phyloP scores from a whole-genome alignment of 1,284 basidiomycete species.

The Cryptococcus hybrid region DNA sequence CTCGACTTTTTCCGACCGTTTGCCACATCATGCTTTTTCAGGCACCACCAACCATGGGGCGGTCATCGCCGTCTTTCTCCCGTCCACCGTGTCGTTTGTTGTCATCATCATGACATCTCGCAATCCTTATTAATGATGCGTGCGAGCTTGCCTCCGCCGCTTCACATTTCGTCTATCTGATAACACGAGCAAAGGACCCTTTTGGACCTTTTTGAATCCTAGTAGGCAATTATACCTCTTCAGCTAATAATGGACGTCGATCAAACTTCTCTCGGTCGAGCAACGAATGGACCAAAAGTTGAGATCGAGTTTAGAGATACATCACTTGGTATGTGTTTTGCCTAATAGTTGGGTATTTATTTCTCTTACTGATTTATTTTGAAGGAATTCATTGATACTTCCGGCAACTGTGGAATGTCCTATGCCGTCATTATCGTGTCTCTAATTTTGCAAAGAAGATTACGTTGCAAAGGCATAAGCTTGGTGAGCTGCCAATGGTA shows the following conservation, averaged over 20 bases:
- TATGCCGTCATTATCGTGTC: conserved; percentile 47
- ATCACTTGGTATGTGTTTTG: conserved; percentile 24
- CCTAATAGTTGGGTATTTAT: not conserved
- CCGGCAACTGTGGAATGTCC: conserved; percentile 49
- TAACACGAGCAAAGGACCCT: not conserved
- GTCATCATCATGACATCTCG: no score
- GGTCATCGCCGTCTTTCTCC: no score
- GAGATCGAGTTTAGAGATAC: conserved; percentile 21
- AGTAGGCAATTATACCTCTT: not conserved
- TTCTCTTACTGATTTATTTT: not conserved
- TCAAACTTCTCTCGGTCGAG: conserved; percentile 7
- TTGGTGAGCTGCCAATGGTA: conserved; percentile 30
- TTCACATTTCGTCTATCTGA: not conserved
- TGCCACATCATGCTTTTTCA: no score
- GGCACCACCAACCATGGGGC: no score
- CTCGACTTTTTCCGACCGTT: no score
- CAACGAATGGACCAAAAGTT: conserved; percentile 31
- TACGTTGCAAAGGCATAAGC: conserved; percentile 47
- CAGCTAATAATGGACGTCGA: conserved; percentile 9
- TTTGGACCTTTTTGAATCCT: not conserved
- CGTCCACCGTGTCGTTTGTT: no score
- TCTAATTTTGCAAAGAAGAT: conserved; percentile 47
- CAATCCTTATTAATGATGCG: not conserved
- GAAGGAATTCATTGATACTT: conserved; percentile 46
- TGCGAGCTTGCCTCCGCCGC: not conserved